phyloP scores from a whole-genome alignment of 1,284 basidiomycete genomes.

The Cerioporus squamosus region DNA sequence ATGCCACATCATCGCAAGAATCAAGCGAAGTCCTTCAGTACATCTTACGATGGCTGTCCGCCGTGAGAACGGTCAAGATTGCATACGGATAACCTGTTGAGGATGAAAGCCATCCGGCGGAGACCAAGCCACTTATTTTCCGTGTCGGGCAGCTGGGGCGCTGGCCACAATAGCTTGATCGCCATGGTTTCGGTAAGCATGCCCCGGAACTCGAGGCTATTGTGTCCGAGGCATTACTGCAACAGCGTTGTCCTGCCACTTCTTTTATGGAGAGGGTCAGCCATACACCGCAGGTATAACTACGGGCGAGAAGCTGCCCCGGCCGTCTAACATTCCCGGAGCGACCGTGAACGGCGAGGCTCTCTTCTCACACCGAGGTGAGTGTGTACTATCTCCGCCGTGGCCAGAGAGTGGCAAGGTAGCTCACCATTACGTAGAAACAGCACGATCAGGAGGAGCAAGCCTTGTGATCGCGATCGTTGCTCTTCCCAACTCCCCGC shows the following conservation, averaged over 20 bases:
- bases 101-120: not conserved
- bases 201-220: not conserved
- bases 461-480: not conserved
- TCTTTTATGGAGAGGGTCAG: not conserved
- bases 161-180: not conserved
- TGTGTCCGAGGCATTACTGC: not conserved
- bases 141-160: not conserved
- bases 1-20: too few relatives aligned
- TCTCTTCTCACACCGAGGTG: not conserved
- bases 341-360: not conserved
- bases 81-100: not conserved
- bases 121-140: not conserved
- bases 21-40: too few relatives aligned
- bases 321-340: too few relatives aligned
- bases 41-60: too few relatives aligned
- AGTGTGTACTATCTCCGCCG: not conserved
- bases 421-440: constrained; percentile 6
- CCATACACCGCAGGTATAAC: too few relatives aligned
- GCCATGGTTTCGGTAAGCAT: not conserved
- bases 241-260: not conserved
- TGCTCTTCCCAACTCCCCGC: not conserved
- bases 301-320: too few relatives aligned
- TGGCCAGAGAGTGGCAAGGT: not conserved
- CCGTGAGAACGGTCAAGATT: too few relatives aligned
- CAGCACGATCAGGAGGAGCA: not conserved